Evolutionary conservation across 176 grass and related monocot species (phyloP).

Genomic region (Phoenix dactylifera): DNA sequence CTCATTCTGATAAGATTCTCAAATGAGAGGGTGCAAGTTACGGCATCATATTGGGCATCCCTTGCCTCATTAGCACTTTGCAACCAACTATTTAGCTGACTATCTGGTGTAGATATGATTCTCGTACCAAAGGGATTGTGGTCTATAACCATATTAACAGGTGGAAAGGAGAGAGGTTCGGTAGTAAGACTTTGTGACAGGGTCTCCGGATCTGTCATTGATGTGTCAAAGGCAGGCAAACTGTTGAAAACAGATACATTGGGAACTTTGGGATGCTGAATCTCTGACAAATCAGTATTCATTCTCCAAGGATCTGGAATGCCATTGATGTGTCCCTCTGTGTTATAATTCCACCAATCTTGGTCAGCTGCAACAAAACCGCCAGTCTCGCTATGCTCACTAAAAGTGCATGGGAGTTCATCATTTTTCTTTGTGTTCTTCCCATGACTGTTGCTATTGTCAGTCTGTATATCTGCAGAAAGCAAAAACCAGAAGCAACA

Average conservation of each 20-base stretch:
- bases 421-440: too few relatives aligned
- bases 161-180: background rate
- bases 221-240: background rate
- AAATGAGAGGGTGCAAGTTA: background rate
- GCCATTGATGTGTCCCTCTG: background rate
- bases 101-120: background rate
- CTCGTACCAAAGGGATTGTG: too few relatives aligned
- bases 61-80: background rate
- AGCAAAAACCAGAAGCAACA: too few relatives aligned
- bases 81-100: background rate
- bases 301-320: background rate
- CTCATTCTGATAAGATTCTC: constrained; percentile 8
- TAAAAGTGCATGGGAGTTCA: too few relatives aligned
- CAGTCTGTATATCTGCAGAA: too few relatives aligned
- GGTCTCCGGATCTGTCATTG: background rate
- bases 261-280: background rate
- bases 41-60: background rate
- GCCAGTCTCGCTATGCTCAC: too few relatives aligned
- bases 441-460: too few relatives aligned
- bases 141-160: background rate
- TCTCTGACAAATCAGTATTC: background rate
- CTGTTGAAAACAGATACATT: background rate
- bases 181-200: background rate
- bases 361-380: too few relatives aligned
- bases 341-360: background rate